Base-by-base conservation (phyloP, 805 yeast genomes). In the Lachancea meyersii region DNA sequence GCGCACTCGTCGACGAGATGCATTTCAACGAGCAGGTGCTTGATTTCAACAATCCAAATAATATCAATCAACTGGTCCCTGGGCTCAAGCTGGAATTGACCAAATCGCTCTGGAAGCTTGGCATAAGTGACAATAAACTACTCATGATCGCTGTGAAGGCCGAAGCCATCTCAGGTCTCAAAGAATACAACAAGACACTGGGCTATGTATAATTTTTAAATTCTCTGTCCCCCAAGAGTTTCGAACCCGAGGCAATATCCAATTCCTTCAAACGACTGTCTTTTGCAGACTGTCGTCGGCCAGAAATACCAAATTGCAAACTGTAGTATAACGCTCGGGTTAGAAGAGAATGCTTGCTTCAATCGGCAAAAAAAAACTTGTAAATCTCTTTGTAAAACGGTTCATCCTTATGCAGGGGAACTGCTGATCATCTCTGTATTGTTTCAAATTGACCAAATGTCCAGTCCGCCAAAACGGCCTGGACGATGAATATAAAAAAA, bases 351-450 rank as follows among this genome's bases (percentile, higher is more conserved):
- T n/a, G n/a, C n/a, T n/a, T n/a, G n/a, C n/a, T n/a, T 5, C 13
- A 34, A 4, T 34, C 20, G 17, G 19, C 26, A 44, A 74, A 84
- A 87, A 86, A 86, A 86, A 83, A 81, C 75, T 69, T 72, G 69
- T 77, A 85, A 87, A 91, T 89, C 97, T 91, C 97, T 91, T 91
- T 91, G 97, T 87, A 88, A 82, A 89, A 96, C 97, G 97, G 94
- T 96, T 89, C 97, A 91, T 91, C 97, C 96, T 93, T 93, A 93
- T 91, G 97, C 97, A 91, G 96, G 97, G 97, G 96, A 96, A 95
- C 94, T 93, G 97, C 97, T 91, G 89, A 91, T 93, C 97, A 91
- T 91, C 98, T 91, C 97, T 91, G 98, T 91, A 91, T 91, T 88
- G 95, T 83, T 91, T 89, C 96, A 82, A 89, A 82, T 91, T 91